Base-by-base conservation (phyloP, 192 early-diverging fungal species). In the Coemansia sp. region DNA sequence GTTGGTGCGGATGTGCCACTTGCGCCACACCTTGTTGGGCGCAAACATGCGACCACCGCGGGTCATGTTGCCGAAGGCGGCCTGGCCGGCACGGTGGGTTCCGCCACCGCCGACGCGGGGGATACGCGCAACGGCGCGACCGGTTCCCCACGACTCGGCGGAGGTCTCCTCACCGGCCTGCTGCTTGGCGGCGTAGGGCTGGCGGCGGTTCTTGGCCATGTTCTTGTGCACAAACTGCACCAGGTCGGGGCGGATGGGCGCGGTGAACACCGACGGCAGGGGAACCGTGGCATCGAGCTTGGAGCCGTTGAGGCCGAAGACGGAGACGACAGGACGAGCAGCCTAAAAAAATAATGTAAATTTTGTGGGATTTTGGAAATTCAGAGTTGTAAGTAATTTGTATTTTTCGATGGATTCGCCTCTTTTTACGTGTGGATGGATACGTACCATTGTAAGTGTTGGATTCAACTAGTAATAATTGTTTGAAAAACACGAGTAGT, bases 31-130 rank as follows among this genome's bases (percentile, higher is more conserved):
- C 91, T 99, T 99, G 89, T 94, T 99, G 59, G 97, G 97, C 68
- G 97, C 95, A 79, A 97, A 99, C 97, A 99, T 99, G 69, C 95
- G 92, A 85, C 97, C 96, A 74, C 94, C 94, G 85, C 96, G 94
- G 85, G 94, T 96, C 97, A 97, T 98, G 91, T 99, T 99, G 79
- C 97, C 96, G 88, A 98, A 99, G 78, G 96, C 96, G 72, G 94
- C 94, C 73, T 99, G 97, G 74, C 95, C 97, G 68, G 96, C 89
- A 72, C 95, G 93, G 90, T 94, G 93, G 60, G 95, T 99, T 86
- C 97, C 97, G 56, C 90, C 87, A 75, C 95, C 97, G 68, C 88
- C 87, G 70, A 99, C 97, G 88, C 97, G 95, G 72, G 97, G 96
- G 75, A 98, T 99, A 95, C 97, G 95, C 70, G 94, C 95, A 75